Conservation (phyloP, 129 eudicot species). For the Calendula officinalis region DNA sequence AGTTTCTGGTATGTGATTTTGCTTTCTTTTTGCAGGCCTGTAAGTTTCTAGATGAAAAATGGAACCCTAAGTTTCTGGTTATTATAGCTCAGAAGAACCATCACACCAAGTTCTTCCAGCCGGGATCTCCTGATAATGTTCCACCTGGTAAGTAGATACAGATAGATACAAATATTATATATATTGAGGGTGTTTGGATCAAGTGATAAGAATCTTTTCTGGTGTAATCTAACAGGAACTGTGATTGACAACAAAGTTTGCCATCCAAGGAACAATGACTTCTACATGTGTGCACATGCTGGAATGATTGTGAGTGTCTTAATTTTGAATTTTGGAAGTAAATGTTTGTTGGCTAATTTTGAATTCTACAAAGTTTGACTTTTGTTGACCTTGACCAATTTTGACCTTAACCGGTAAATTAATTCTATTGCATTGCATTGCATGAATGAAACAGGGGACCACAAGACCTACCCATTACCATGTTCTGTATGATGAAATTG, state of each 20-base stretch:
- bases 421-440: neutral
- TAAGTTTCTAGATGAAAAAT: conserved; percentile 55
- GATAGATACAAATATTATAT: neutral
- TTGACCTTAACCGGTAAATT: no score
- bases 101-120: conserved; percentile 79
- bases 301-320: conserved; percentile 69
- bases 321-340: neutral
- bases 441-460: conserved; percentile 54
- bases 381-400: neutral
- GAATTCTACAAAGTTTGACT: neutral
- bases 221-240: conserved; percentile 45
- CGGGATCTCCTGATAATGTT: conserved; percentile 67
- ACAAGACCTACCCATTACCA: conserved; percentile 84
- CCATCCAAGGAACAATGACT: conserved; percentile 65
- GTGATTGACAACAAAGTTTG: conserved; percentile 72
- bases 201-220: neutral
- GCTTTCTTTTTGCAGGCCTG: conserved; percentile 45
- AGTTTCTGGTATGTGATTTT: neutral
- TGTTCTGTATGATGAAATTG: conserved; percentile 68
- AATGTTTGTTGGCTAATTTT: neutral
- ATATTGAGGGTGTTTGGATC: neutral
- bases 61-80: conserved; percentile 72
- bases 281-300: conserved; percentile 81
- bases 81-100: conserved; percentile 84
- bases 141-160: conserved; percentile 57